These are phyloP conservation scores for Acarospora socialis DNA, from an alignment of 2,329 filamentous ascomycete genomes.

Conservation along the genomic window DNA sequence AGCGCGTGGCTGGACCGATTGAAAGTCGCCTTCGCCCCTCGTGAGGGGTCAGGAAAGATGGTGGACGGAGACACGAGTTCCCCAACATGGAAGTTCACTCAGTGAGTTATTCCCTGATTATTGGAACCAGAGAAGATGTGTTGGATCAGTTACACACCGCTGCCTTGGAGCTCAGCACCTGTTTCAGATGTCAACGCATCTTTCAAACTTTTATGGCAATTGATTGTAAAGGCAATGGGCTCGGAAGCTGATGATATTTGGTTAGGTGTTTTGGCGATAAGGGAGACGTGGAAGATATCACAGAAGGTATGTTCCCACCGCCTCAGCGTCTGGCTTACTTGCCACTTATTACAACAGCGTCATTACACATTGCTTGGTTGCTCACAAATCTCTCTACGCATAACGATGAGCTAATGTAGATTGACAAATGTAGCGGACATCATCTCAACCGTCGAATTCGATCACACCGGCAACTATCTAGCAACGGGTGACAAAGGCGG, in stretches of 20 bases:
- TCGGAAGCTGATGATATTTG: slow-evolving; percentile 18
- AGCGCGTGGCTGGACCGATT: too few species aligned
- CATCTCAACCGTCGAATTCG: slow-evolving; percentile 38
- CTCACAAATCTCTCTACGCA: too few species aligned
- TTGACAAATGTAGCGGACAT: too few species aligned
- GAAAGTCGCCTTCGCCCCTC: too few species aligned
- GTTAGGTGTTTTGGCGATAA: slow-evolving; percentile 96
- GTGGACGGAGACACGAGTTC: slow-evolving; percentile 88
- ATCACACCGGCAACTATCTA: slow-evolving; percentile 38
- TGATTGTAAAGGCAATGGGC: too few species aligned
- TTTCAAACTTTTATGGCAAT: not conserved
- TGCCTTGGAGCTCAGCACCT: not conserved
- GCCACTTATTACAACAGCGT: slow-evolving; percentile 5
- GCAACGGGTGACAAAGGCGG: slow-evolving; percentile 39
- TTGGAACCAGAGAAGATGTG: too few species aligned
- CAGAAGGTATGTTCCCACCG: slow-evolving; percentile 55
- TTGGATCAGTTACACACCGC: slow-evolving; percentile 1
- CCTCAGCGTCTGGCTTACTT: not conserved
- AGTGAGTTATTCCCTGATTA: too few species aligned
- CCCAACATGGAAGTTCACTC: slow-evolving; percentile 99
- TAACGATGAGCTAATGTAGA: too few species aligned
- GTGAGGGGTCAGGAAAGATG: slow-evolving; percentile 48
- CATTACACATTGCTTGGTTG: too few species aligned
- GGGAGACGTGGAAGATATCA: slow-evolving; percentile 97
- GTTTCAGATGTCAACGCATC: not conserved